Evolutionary conservation across 2,329 filamentous ascomycete genomes (phyloP).

Genomic region (Ceratocystis harringtonii): DNA sequence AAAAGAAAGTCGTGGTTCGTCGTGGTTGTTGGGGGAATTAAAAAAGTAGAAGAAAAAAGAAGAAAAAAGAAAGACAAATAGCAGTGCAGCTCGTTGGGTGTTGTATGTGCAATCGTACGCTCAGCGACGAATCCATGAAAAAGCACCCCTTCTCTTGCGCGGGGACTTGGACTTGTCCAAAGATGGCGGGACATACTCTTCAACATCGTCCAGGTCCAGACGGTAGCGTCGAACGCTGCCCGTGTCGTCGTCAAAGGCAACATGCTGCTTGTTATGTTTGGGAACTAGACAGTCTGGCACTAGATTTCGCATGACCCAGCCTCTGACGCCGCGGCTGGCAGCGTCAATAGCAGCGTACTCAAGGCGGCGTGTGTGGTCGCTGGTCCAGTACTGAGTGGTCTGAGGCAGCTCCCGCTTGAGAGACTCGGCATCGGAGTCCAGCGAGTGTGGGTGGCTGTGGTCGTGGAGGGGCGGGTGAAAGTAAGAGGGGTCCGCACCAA

Average conservation of each 20-base stretch:
- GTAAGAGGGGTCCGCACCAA: slow-evolving; percentile 3
- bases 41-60: not conserved
- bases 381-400: slow-evolving; percentile 54
- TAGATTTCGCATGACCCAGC: slow-evolving; percentile 42
- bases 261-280: slow-evolving; percentile 31
- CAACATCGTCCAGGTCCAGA: slow-evolving; percentile 39
- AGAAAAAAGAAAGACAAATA: not conserved
- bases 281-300: slow-evolving; percentile 48
- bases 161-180: not conserved
- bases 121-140: slow-evolving; percentile 12
- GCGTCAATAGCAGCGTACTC: slow-evolving; percentile 55
- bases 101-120: not conserved
- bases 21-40: not conserved
- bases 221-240: slow-evolving; percentile 50
- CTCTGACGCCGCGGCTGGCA: slow-evolving; percentile 42
- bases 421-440: slow-evolving; percentile 21
- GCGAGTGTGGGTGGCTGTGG: slow-evolving; percentile 12
- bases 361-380: slow-evolving; percentile 43
- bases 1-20: slow-evolving; percentile 5
- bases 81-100: no score
- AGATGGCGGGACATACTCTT: slow-evolving; percentile 2
- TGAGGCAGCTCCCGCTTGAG: slow-evolving; percentile 33
- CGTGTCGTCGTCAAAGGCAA: slow-evolving; percentile 45
- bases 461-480: not conserved
- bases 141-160: slow-evolving; percentile 7